Evolutionary conservation across 1,284 basidiomycete species (phyloP).

Genomic region (Puccinia hordei): DNA sequence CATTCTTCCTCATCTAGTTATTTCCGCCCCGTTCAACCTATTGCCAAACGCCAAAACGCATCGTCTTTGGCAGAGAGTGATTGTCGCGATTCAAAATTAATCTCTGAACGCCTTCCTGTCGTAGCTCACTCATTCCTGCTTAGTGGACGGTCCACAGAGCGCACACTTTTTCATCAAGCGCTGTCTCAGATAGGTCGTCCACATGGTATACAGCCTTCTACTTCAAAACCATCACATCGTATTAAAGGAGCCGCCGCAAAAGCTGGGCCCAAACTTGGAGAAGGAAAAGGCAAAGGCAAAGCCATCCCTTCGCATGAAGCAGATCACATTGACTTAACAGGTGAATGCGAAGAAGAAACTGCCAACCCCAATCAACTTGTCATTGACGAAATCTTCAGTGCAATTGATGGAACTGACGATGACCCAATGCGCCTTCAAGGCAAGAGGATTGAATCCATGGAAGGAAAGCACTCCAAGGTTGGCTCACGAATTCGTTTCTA

Average conservation of each 20-base stretch:
- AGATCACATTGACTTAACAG: constrained; percentile 18
- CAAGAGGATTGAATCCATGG: not conserved
- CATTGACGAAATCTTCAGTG: not conserved
- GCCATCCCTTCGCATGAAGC: not conserved
- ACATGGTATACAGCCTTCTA: not conserved
- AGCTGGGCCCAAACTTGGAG: not conserved
- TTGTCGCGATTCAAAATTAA: not conserved
- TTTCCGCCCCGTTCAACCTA: not conserved
- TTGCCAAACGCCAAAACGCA: not conserved
- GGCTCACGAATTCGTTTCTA: not conserved
- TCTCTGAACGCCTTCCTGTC: not conserved
- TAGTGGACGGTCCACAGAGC: not conserved
- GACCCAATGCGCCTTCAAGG: not conserved
- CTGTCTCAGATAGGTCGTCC: not conserved
- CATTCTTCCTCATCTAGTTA: not conserved
- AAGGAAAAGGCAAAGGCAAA: constrained; percentile 14
- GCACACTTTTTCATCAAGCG: too few species aligned
- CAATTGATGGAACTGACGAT: not conserved
- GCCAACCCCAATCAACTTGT: not conserved
- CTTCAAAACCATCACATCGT: not conserved
- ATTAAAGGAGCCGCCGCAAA: not conserved
- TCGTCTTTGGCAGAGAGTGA: not conserved
- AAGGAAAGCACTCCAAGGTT: constrained; percentile 7
- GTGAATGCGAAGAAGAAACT: constrained; percentile 11
- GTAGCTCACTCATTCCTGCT: not conserved